Evolutionary conservation across 2,329 filamentous ascomycete species (phyloP), one percentile per base, ranked within the genome.

Genomic region (Verticillium tricorpus): DNA sequence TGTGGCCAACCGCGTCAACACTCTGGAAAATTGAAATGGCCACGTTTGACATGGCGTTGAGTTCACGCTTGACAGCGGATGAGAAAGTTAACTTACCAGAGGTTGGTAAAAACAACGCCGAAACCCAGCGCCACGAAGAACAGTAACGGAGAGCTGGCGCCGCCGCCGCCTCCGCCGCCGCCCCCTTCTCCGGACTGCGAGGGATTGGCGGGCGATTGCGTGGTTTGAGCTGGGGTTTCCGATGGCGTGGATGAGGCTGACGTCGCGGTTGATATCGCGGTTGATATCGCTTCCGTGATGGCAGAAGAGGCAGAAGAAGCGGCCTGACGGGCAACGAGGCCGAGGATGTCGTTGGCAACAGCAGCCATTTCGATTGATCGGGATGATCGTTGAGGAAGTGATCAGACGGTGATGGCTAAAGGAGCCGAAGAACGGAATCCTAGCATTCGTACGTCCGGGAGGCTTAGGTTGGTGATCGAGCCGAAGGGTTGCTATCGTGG

Each of bases 51-150:
- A 35, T 31, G 25, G 35, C 12, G 11, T 60, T 40, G 35, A n/a
- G 11, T 60, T 40, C 17, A 31, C 19, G 52, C n/a, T 31, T 40
- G 28, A 31, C 25, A 34, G 31, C 54, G 28, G 54, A 17, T 34
- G 25, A 15, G 12, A 32, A 56, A 9, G 34, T 58, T 39, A 65
- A 63, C 90, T 80, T 84, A 98, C 95, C 95, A 99, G 76, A 99
- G 80, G 76, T 99, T 99, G 58, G 95, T 99, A 72, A 99, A 99
- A 55, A 99, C 95, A 22, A 99, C 95, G 69, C 95, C 95, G 71
- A 99, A 98, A 5, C 95, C 95, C 34, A 99, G 82, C 17, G 95
- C 94, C 61, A 98, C 93, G 74, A 98, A 97, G 79, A 98, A 98
- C 6, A 82, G 72, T 22, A 82, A 67, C 5, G 79, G 79, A 6